Base-by-base conservation (phyloP, 768 basidiomycete genomes). In the Glaciozyma martinii region DNA sequence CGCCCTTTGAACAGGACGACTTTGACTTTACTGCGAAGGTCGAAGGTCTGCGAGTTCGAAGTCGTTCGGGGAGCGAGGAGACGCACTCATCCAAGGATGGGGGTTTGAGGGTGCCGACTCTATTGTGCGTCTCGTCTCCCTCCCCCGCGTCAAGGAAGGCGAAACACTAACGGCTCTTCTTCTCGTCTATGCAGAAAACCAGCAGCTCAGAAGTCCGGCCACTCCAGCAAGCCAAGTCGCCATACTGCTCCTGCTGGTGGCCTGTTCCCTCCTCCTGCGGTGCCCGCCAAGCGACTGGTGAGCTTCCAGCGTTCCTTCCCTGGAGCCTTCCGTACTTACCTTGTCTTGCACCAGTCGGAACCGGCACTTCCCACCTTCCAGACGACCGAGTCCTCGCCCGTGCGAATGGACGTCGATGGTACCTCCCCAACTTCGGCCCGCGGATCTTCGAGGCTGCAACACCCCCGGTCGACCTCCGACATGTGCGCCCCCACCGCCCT, bases 391-490 rank as follows among this genome's bases (percentile, higher is more conserved):
- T 61, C 61, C 21, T 70, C 68, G 3, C 68, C 68, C n/a, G 63
- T 61, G 27, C 62, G 68, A 8, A 70, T 70, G 68, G 55, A 70
- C 23, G 62, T 70, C 62, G 68, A 70, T n/a, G 62, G 68, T 32
- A 49, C 62, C 3, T 69, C 68, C 6, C 68, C 68, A 40, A 37
- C 8, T n/a, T 40, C 13, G 55, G 63, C 25, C 33, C 62, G 8
- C 66, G 65, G 13, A 65, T 65, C 30, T 27, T 64, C 52, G 12
- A 47, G 47, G 23, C 46, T 21, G 5, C 25, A 59, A 15, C 61
- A 66, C 25, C 59, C 59, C 1, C 68, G 68, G 0, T 63, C 65
- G 27, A 60, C 64, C 1, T 70, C 68, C 16, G 68, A 70, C 46
- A 55, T 62, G 4, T 37, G 30, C 19, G 56, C 27, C 4, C 49